Conservation (phyloP, 176 grass and related monocot genomes). For the Areca catechu region DNA sequence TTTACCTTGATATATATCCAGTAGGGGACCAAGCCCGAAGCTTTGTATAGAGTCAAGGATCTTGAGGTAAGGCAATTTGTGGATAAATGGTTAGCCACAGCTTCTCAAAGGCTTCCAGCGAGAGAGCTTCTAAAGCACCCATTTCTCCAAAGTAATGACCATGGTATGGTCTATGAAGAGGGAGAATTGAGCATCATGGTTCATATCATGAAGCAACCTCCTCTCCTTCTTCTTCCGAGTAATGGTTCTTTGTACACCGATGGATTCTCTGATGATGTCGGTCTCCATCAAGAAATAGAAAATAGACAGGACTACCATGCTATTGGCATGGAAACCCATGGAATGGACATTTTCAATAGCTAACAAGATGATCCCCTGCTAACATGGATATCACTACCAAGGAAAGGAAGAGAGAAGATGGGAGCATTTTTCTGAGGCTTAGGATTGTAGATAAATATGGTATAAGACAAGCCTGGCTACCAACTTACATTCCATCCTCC, state of each 20-base stretch:
- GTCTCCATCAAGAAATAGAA: constrained; percentile 40
- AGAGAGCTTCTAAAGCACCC: constrained; percentile 10
- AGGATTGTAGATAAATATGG: constrained; percentile 70
- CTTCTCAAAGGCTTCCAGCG: constrained; percentile 1
- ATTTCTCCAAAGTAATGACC: constrained; percentile 24
- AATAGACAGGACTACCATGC: constrained; percentile 45
- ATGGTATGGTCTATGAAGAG: constrained; percentile 14
- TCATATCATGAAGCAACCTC: constrained; percentile 28
- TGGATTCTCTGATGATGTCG: constrained; percentile 30
- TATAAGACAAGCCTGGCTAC: no score
- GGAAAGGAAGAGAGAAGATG: constrained; percentile 68
- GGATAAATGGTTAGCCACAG: constrained; percentile 7
- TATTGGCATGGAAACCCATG: constrained; percentile 37
- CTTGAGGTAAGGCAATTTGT: constrained; percentile 8
- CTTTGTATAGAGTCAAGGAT: constrained; percentile 8
- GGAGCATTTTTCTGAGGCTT: constrained; percentile 62
- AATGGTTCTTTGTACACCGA: constrained; percentile 44
- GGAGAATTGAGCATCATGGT: constrained; percentile 19
- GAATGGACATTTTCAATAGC: constrained; percentile 63
- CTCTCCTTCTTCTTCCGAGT: constrained; percentile 27
- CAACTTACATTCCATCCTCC: no score
- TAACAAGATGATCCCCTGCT: constrained; percentile 56
- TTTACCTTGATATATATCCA: neutral
- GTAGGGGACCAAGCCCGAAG: constrained; percentile 75
- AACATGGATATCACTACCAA: constrained; percentile 78